These are phyloP conservation scores for Podosphaera fusca DNA, from an alignment of 2,329 filamentous ascomycete species.

Conservation along the genomic window DNA sequence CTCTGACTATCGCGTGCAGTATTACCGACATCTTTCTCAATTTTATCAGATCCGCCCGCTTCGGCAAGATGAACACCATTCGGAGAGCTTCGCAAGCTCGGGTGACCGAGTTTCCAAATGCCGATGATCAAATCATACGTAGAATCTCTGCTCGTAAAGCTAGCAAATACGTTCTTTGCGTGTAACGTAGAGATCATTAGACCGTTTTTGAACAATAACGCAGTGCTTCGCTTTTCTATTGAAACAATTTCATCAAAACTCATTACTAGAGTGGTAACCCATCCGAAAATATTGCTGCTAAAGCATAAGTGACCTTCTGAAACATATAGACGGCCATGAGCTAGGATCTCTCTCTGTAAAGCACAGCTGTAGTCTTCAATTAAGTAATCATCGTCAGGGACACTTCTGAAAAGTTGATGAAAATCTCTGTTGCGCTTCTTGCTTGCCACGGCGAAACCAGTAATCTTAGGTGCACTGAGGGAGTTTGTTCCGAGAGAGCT, in stretches of 20 bases:
- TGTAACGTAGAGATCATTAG: conserved; percentile 92
- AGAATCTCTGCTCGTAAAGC: conserved; percentile 78
- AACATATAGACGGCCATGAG: conserved; percentile 83
- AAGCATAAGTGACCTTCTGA: conserved; percentile 96
- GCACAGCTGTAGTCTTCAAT: conserved; percentile 98
- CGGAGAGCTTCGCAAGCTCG: conserved; percentile 69
- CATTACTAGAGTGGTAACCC: conserved; percentile 93
- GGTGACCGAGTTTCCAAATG: conserved; percentile 95
- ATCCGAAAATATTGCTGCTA: conserved; percentile 94
- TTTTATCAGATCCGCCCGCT: conserved; percentile 66
- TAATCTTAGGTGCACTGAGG: conserved; percentile 46
- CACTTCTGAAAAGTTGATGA: conserved; percentile 79
- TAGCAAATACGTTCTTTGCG: conserved; percentile 86
- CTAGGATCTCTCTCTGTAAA: conserved; percentile 79
- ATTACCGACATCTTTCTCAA: conserved; percentile 46
- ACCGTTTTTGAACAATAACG: conserved; percentile 87
- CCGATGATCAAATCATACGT: conserved; percentile 95
- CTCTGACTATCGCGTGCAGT: conserved; percentile 25
- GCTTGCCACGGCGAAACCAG: conserved; percentile 86
- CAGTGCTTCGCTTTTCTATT: conserved; percentile 90
- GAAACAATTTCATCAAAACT: conserved; percentile 96
- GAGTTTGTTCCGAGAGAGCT: conserved; percentile 43
- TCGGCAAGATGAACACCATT: conserved; percentile 72
- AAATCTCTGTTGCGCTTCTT: conserved; percentile 94
- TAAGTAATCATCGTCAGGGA: conserved; percentile 90